Evolutionary conservation across 306 rosid species (phyloP), one percentile per base, ranked within the genome.

Genomic region (Ceratonia siliqua): DNA sequence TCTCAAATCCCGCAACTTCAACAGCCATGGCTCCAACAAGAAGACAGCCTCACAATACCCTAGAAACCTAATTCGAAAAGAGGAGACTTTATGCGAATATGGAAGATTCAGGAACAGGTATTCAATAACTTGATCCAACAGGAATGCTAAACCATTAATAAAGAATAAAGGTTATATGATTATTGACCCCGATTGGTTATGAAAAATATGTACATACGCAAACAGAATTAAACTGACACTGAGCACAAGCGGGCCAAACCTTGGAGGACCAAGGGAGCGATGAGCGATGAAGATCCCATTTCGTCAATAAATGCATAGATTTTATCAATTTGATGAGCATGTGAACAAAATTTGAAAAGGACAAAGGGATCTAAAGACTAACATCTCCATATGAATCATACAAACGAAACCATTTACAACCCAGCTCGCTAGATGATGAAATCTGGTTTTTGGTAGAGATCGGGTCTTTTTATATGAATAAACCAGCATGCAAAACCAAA

Each of bases 1-100:
- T 86, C 94, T 92, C 96, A 78, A 92, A 92, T 74, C 94, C 98
- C 46, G 13, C 85, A 85, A 90, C 90, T 85, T 92, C 98, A 39
- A 90, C 83, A 24, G 91, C 94, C 98, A 92, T 92, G 72, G 36
- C 82, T 84, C 82, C 82, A 73, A 67, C 79, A 54, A 78, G 76
- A 84, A 64, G 24, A 68, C 61, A 81, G 63, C 72, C 86, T 84
- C 82, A 72, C 72, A 65, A 77, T 73, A 75, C 62, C 79, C 53
- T 66, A 79, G 28, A 64, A 71, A 74, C 88, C 88, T 90, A 83
- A 56, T 62, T 25, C 50, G 62, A 75, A 61, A 72, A n/a, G 8
- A 15, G 80, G 21, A 41, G 1, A 28, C 4, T 18, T 4, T 32
- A 72, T 45, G 70, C 35, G 68, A 76, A 55, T 25, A 68, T 9